These are phyloP conservation scores for Rhizopogon roseolus DNA, from an alignment of 768 basidiomycete genomes.

Conservation along the genomic window DNA sequence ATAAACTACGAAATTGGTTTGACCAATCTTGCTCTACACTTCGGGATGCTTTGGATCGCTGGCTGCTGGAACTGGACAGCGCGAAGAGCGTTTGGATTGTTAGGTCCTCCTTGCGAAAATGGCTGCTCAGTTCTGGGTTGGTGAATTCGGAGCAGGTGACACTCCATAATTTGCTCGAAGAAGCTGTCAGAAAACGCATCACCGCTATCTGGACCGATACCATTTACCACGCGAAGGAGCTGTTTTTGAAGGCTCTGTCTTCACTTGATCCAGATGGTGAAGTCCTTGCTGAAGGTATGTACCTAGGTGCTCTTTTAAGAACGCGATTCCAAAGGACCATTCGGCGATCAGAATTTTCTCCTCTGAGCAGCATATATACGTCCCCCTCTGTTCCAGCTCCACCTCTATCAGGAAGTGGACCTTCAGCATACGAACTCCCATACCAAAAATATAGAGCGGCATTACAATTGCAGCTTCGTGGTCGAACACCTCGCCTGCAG, in stretches of 20 bases:
- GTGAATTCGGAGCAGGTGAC: conserved; percentile 40
- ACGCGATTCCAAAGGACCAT: not conserved
- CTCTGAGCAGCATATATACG: conserved; percentile 53
- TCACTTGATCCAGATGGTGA: conserved; percentile 1
- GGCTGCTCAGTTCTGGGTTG: conserved; percentile 41
- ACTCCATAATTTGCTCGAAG: conserved; percentile 46
- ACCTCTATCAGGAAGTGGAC: conserved; percentile 32
- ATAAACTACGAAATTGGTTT: conserved; percentile 64
- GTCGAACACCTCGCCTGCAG: conserved; percentile 60
- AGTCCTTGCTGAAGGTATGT: not conserved
- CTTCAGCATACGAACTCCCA: conserved; percentile 32
- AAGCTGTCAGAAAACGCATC: conserved; percentile 49
- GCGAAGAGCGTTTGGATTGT: conserved; percentile 71
- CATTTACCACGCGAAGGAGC: conserved; percentile 39
- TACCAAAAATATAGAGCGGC: conserved; percentile 61
- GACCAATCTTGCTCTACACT: conserved; percentile 42
- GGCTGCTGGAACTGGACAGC: conserved; percentile 55
- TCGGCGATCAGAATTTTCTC: conserved; percentile 39
- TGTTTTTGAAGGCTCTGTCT: conserved; percentile 40
- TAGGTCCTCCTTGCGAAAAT: conserved; percentile 46
- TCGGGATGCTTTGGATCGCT: conserved; percentile 40
- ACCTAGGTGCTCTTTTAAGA: not conserved
- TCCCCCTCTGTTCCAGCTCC: conserved; percentile 43
- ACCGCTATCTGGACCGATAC: conserved; percentile 53
- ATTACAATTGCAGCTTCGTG: conserved; percentile 58